Evolutionary conservation across 192 early-diverging fungal genomes (phyloP), one percentile per base, ranked within the genome.

Genomic region (Oehlia diaphana): DNA sequence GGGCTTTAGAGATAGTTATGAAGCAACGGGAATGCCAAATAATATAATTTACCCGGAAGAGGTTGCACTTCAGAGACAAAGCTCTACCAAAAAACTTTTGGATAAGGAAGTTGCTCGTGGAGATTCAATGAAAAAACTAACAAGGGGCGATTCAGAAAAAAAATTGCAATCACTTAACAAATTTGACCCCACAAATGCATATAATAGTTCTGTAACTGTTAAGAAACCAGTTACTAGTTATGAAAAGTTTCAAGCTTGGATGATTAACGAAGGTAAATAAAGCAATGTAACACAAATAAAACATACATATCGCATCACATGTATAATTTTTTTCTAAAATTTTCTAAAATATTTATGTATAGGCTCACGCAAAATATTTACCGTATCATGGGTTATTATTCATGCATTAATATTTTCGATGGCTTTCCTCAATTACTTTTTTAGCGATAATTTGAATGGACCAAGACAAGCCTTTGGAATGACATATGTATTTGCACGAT

Each of bases 391-490:
- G 91, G 78, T 92, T 26, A n/a, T 90, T 23, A 80, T 91, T 16
- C 90, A 92, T 77, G 79, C 84, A 23, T 83, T 91, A 14, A 72
- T 90, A 26, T 92, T 90, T 72, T 78, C 85, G 0, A 83, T 92
- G 72, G 88, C 86, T 9, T 85, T 90, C 58, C 86, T 92, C 82
- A 91, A 92, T 81, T 92, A 87, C 77, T 82, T 82, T 21, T 90
- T 87, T 83, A 85, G 84, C 31, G 88, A 90, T 79, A 84, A 87
- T 80, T 89, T 88, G 80, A 76, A 79, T 16, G 86, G 78, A 42
- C 82, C 89, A 72, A 84, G 89, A 33, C 14, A 68, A 2, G 58
- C 86, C 31, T 81, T 92, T 35, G 91, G 91, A 35, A 77, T 86
- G 39, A 86, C 87, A 2, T 89, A 90, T n/a, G 77, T 88, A 6